Conservation (phyloP, 495 filamentous ascomycete species). For the Lepraria neglecta region DNA sequence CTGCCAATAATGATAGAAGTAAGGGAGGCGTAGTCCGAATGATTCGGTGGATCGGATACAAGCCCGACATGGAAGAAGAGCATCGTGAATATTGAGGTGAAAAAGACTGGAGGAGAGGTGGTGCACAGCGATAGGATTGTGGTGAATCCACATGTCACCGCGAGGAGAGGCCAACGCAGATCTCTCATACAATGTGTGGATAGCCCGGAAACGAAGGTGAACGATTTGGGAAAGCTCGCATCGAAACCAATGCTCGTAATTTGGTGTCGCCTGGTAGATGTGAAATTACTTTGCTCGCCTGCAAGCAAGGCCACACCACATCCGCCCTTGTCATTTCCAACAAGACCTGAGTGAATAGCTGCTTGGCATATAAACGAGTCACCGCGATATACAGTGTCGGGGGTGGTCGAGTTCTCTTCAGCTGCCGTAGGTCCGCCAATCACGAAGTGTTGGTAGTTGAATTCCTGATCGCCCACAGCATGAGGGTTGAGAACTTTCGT, state of each 20-base stretch:
- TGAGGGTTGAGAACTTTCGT: slow-evolving; percentile 62
- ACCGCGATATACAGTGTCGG: slow-evolving; percentile 58
- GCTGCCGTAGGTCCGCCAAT: slow-evolving; percentile 60
- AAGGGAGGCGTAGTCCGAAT: slow-evolving; percentile 49
- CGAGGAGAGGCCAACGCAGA: slow-evolving; percentile 65
- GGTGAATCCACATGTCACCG: slow-evolving; percentile 64
- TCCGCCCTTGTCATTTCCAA: slow-evolving; percentile 62
- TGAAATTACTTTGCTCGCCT: slow-evolving; percentile 60
- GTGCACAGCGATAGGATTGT: slow-evolving; percentile 61
- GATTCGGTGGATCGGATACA: slow-evolving; percentile 65
- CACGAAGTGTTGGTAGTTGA: slow-evolving; percentile 64
- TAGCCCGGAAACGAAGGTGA: slow-evolving; percentile 49
- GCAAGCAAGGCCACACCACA: slow-evolving; percentile 66
- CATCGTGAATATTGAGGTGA: slow-evolving; percentile 63
- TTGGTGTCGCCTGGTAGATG: slow-evolving; percentile 52
- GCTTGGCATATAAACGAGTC: slow-evolving; percentile 80
- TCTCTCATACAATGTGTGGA: slow-evolving; percentile 52
- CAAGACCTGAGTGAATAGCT: slow-evolving; percentile 71
- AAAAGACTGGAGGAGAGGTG: slow-evolving; percentile 60
- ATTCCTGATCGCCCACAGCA: slow-evolving; percentile 65
- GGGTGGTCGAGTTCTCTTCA: slow-evolving; percentile 29
- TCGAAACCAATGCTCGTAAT: slow-evolving; percentile 65
- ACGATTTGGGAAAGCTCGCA: slow-evolving; percentile 70
- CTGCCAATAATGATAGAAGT: slow-evolving; percentile 66
- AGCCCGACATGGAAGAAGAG: slow-evolving; percentile 74